Base-by-base conservation (phyloP, 2,329 filamentous ascomycete species). In the Mycosphaerella sp. region DNA sequence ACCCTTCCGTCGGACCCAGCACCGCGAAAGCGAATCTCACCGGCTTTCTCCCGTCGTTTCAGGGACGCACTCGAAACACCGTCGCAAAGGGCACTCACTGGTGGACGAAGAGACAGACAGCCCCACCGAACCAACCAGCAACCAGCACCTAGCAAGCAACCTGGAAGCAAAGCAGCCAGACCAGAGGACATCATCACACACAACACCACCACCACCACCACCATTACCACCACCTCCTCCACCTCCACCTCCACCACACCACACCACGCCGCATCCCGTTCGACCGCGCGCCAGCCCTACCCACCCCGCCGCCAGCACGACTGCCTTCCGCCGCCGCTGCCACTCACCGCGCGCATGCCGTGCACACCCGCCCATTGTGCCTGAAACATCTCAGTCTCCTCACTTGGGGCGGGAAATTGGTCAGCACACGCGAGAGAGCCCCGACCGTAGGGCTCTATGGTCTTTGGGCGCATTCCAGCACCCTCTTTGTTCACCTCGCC, bases 401-500 rank as follows among this genome's bases (percentile, higher is more conserved):
- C 7, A 6, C 13, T 21, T 41, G 39, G 39, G 12, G 16, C 10
- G 39, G 39, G 39, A 25, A 41, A 41, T 41, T 18, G 39, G 39
- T 21, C 39, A 21, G 16, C 16, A 25, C 8, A 13, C 18, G 17
- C 36, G 39, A 41, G 39, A 21, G 39, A 17, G 39, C 39, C 39
- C 39, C 39, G 39, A 41, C 39, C 12, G 39, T 41, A 41, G 21
- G 27, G 37, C 41, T 35, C 42, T 30, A 34, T 49, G 44, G 50
- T 42, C 50, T 44, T 37, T 44, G 37, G 47, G 42, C 50, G 44
- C 50, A 55, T 48, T 52, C 53, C 43, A 45, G 41, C 39, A 35
- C 40, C 48, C 27, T 55, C 54, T 55, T 50, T 58, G 51, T 43
- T 55, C 54, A 49, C 49, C 45, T 49, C 45, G 45, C 41, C 51